phyloP scores from a whole-genome alignment of 2,329 filamentous ascomycete species.

The Colletotrichum kahawae region DNA sequence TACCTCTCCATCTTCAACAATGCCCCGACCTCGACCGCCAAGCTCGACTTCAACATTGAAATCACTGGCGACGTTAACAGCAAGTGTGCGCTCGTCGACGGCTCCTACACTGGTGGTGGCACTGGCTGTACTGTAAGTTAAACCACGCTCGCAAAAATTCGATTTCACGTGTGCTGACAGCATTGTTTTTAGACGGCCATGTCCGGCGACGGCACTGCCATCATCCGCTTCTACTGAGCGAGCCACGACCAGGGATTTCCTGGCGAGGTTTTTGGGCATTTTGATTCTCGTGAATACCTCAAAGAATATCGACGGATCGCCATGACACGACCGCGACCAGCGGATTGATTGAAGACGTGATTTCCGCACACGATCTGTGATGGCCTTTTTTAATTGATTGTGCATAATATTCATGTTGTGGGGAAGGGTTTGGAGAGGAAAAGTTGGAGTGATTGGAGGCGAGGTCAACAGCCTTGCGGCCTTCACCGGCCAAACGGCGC shows the following conservation, averaged over 20 bases:
- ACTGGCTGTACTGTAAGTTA: conserved; percentile 82
- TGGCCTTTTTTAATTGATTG: conserved; percentile 19
- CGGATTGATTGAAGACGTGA: conserved; percentile 6
- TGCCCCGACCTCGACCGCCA: conserved; percentile 70
- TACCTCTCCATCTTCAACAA: conserved; percentile 90
- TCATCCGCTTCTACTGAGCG: conserved; percentile 47
- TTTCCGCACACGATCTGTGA: conserved; percentile 21
- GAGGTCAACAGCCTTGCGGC: conserved; percentile 1
- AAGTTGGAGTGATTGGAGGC: conserved; percentile 11
- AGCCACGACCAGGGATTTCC: conserved; percentile 23
- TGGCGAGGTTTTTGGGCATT: conserved; percentile 20
- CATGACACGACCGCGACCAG: conserved; percentile 6
- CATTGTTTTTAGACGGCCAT: conserved; percentile 44
- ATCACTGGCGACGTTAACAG: conserved; percentile 68
- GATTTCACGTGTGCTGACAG: neutral
- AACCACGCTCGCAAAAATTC: neutral
- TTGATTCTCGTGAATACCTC: conserved; percentile 27
- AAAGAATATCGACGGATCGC: conserved; percentile 14
- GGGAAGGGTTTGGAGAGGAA: conserved; percentile 19
- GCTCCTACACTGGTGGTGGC: conserved; percentile 62
- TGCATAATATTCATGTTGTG: conserved; percentile 19
- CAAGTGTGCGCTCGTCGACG: conserved; percentile 70
- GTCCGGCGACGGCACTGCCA: conserved; percentile 42
- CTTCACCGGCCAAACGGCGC: neutral
- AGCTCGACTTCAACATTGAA: conserved; percentile 80